Conservation (phyloP, 176 grass and related monocot genomes). For the Juncus effusus region DNA sequence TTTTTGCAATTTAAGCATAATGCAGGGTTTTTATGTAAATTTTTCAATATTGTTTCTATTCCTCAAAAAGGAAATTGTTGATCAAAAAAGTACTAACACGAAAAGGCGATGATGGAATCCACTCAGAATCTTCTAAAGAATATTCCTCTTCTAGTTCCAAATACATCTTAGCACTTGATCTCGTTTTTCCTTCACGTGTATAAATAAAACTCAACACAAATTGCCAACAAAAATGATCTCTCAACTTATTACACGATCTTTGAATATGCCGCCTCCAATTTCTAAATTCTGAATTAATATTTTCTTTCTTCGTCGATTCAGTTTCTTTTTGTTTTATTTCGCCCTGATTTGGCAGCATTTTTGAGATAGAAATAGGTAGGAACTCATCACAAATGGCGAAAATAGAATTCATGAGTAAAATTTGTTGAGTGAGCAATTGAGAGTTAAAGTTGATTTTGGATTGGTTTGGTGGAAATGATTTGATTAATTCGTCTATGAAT, state of each 20-base stretch:
- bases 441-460: conserved; percentile 1
- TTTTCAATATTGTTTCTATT: no score
- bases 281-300: conserved; percentile 2
- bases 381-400: conserved; percentile 6
- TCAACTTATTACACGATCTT: conserved; percentile 17
- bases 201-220: conserved; percentile 9
- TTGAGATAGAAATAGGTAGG: conserved; percentile 19
- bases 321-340: conserved; percentile 7
- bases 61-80: no score
- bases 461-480: background rate
- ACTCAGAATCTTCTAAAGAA: conserved; percentile 2
- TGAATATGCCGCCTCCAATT: conserved; percentile 18
- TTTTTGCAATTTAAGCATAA: no score
- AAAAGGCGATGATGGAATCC: conserved; percentile 12
- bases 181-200: conserved; percentile 8
- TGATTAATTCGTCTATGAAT: conserved; percentile 4
- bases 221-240: conserved; percentile 15
- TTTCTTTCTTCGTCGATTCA: background rate
- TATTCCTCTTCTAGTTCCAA: conserved; percentile 9
- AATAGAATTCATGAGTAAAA: conserved; percentile 21
- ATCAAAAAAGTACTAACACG: background rate
- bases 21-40: no score
- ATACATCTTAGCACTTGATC: background rate
- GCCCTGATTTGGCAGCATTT: conserved; percentile 17
- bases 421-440: conserved; percentile 14